phyloP scores from a whole-genome alignment of 495 filamentous ascomycete genomes.

The Apodospora peruviana region DNA sequence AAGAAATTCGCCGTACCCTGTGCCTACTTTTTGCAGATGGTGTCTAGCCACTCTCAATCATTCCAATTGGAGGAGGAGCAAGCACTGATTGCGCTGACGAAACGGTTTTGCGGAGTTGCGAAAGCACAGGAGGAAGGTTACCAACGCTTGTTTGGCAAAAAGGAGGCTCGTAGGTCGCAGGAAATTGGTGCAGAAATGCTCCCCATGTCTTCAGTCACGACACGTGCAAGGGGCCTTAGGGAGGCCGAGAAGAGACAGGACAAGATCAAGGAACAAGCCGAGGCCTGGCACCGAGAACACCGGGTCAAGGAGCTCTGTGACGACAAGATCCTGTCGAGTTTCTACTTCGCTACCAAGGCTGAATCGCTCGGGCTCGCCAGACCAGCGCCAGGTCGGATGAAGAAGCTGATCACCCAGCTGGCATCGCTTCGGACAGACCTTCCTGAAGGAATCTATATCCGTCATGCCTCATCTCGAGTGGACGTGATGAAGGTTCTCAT shows the following conservation, averaged over 20 bases:
- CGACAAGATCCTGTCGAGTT: slow-evolving; percentile 23
- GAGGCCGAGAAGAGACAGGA: background rate
- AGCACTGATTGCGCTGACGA: background rate
- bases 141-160: background rate
- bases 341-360: slow-evolving; percentile 16
- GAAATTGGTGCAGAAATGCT: background rate
- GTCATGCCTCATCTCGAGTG: slow-evolving; percentile 43
- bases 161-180: background rate
- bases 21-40: slow-evolving; percentile 6
- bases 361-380: background rate
- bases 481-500: slow-evolving; percentile 57
- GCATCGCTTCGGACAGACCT: slow-evolving; percentile 45
- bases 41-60: background rate
- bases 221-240: background rate
- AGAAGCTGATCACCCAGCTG: slow-evolving; percentile 46
- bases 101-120: background rate
- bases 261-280: background rate
- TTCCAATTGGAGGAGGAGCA: background rate
- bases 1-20: slow-evolving; percentile 6
- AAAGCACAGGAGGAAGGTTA: background rate
- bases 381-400: slow-evolving; percentile 35
- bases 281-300: slow-evolving; percentile 32
- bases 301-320: slow-evolving; percentile 34
- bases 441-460: slow-evolving; percentile 55
- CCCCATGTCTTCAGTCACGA: no score